Evolutionary conservation across 2,329 filamentous ascomycete genomes (phyloP).

Genomic region (Fusarium chlamydosporum): DNA sequence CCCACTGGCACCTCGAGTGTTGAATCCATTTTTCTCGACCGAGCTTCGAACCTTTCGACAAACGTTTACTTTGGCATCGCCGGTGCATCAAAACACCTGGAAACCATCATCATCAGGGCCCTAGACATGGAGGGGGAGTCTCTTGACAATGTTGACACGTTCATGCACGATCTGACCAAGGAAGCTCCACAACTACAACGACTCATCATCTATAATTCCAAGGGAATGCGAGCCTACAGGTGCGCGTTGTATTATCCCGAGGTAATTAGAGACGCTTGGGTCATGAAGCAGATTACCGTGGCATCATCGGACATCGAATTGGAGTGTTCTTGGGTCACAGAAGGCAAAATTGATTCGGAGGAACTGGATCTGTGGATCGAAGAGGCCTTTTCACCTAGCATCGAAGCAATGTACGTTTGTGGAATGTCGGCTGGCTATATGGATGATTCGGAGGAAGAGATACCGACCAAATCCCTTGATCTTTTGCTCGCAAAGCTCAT

Average conservation of each 20-base stretch:
- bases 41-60: fast-evolving
- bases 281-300: constrained; percentile 15
- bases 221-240: not conserved
- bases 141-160: not conserved
- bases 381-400: not conserved
- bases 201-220: constrained; percentile 26
- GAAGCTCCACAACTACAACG: not conserved
- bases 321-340: not conserved
- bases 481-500: constrained; percentile 19
- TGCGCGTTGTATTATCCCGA: not conserved
- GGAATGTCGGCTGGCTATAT: fast-evolving
- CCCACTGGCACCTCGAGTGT: constrained; percentile 15
- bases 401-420: constrained; percentile 32
- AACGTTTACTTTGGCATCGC: fast-evolving
- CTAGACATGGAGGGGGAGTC: fast-evolving
- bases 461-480: constrained; percentile 6
- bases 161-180: not conserved
- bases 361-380: constrained; percentile 1
- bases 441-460: fast-evolving
- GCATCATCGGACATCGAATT: constrained; percentile 3
- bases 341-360: fast-evolving
- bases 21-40: constrained; percentile 26
- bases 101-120: constrained; percentile 11
- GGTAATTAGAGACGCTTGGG: fast-evolving
- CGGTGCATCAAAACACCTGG: not conserved